phyloP scores from a whole-genome alignment of 352 stramenopile species.

The Elongisporangium undulatum region DNA sequence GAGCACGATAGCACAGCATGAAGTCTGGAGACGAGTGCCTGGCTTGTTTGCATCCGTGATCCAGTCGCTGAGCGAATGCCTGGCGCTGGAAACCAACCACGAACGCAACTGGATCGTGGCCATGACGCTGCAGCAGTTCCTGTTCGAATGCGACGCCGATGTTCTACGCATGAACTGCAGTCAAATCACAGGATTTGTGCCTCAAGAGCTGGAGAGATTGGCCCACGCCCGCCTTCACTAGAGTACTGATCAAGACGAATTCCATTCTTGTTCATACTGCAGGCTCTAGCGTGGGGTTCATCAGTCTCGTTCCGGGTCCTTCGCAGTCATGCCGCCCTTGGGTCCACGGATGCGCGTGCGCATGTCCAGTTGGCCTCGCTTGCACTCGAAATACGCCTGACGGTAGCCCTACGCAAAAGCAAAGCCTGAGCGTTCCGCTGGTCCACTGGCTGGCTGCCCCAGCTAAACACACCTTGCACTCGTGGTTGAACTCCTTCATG shows the following conservation, averaged over 20 bases:
- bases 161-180: constrained; percentile 10
- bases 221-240: background rate
- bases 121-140: constrained; percentile 33
- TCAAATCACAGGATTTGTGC: background rate
- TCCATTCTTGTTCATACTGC: background rate
- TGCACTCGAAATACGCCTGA: constrained; percentile 84
- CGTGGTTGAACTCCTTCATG: constrained; percentile 54
- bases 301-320: background rate
- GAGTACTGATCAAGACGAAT: background rate
- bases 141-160: constrained; percentile 34
- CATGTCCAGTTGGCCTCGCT: constrained; percentile 81
- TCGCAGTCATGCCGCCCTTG: constrained; percentile 46
- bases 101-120: constrained; percentile 22
- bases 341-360: constrained; percentile 73
- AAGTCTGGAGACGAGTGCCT: constrained; percentile 13
- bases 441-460: constrained; percentile 1
- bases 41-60: constrained; percentile 17
- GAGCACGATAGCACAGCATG: constrained; percentile 6
- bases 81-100: constrained; percentile 16
- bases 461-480: constrained; percentile 49
- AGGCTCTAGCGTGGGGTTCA: background rate
- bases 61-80: constrained; percentile 16
- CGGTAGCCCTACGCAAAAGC: constrained; percentile 45
- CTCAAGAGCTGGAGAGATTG: background rate
- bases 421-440: background rate